Evolutionary conservation across 2,329 filamentous ascomycete species (phyloP), one percentile per base, ranked within the genome.

Genomic region (Paecilomyces dactylethromorphus): DNA sequence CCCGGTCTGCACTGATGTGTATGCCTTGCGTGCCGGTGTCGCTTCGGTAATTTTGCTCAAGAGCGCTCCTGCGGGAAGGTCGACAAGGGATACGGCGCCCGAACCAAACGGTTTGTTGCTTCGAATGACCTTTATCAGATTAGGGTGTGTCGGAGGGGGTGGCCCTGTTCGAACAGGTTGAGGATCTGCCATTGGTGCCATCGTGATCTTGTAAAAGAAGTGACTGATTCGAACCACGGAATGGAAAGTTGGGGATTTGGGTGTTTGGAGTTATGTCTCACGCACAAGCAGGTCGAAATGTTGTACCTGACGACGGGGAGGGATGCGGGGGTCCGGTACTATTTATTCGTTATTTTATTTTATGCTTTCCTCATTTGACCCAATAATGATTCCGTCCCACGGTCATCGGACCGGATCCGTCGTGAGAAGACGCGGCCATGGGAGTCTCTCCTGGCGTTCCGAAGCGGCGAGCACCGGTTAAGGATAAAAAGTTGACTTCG

Each of bases 1-100:
- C 1, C 75, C 76, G 1, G 78, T 78, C 63, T 85, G 82, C 2
- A 85, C 82, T 2, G 78, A 80, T 1, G 77, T 77, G 73, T 82
- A 84, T 29, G 78, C 78, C 31, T 78, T 76, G 3, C 66, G 69
- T 7, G 74, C 72, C 1, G 78, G 75, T 0, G 77, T 80, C 15
- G 78, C 74, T 32, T 66, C 74, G 3, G 78, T 80, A 62, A 84
- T 80, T 26, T 66, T 68, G 50, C 69, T 64, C 50, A 84, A 81
- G 64, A 82, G 64, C n/a, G 80, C 73, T 52, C 78, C 78, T 1
- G 81, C 74, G 11, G 81, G 80, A 0, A 82, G 74, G n/a, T 71
- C 70, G 59, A 83, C 74, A 35, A 79, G 77, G 15, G 80, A 83
- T 54, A 77, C 68, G 29, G 82, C 77, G 32, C 74, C 73, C 55